phyloP scores from a whole-genome alignment of 2,329 filamentous ascomycete genomes.

The Colletotrichum gigasporum region DNA sequence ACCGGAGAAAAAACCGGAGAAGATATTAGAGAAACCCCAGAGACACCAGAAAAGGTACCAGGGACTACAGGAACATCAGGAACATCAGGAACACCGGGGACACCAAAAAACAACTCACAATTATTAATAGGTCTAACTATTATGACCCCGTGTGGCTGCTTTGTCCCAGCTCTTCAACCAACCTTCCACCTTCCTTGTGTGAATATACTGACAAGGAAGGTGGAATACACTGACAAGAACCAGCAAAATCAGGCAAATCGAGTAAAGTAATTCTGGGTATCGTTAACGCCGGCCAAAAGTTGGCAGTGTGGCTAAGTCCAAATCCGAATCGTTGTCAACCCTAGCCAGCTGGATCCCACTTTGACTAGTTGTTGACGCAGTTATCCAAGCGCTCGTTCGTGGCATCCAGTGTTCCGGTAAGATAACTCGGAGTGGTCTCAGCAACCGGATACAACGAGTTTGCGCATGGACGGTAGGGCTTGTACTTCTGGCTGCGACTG shows the following conservation, averaged over 20 bases:
- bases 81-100: no score
- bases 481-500: constrained; percentile 27
- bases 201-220: no score
- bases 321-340: neutral
- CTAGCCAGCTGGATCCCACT: constrained; percentile 9
- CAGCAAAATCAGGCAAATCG: neutral
- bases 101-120: no score
- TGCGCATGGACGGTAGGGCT: constrained; percentile 21
- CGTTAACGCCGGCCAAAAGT: constrained; percentile 18
- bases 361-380: constrained; percentile 25
- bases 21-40: no score
- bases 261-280: constrained; percentile 25
- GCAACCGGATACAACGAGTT: constrained; percentile 9
- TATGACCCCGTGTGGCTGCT: neutral
- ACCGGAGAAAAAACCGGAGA: no score
- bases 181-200: neutral
- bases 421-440: constrained; percentile 10
- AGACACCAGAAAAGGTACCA: no score
- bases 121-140: constrained; percentile 21
- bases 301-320: no score
- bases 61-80: no score
- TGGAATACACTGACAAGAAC: constrained; percentile 21
- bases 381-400: constrained; percentile 7
- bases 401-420: constrained; percentile 23
- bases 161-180: constrained; percentile 4